Evolutionary conservation across 495 filamentous ascomycete species (phyloP).

Genomic region (Tuber borchii): DNA sequence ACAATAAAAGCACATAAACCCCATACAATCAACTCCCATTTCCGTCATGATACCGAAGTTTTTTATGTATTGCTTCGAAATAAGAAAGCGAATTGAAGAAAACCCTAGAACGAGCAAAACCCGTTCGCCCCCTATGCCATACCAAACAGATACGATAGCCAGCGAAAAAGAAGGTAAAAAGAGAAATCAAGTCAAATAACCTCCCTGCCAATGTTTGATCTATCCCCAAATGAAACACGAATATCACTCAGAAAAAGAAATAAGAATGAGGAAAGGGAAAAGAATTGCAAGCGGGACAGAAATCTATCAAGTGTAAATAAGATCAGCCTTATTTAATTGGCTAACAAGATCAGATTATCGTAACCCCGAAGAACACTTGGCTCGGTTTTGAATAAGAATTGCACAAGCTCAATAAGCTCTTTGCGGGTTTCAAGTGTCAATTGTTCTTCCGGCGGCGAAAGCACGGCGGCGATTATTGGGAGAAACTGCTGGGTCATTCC

Average conservation of each 20-base stretch:
- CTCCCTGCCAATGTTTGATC: conserved; percentile 12
- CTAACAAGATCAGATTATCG: conserved; percentile 31
- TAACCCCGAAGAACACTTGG: conserved; percentile 31
- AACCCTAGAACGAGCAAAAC: conserved; percentile 11
- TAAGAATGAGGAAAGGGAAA: background rate
- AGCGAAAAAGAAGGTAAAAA: conserved; percentile 10
- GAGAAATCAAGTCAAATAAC: conserved; percentile 28
- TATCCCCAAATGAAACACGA: conserved; percentile 10
- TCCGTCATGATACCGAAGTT: background rate
- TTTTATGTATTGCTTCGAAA: background rate
- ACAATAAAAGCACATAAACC: background rate
- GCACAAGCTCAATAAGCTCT: conserved; percentile 63
- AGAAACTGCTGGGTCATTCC: conserved; percentile 70
- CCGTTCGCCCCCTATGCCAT: conserved; percentile 4
- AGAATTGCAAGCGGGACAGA: background rate
- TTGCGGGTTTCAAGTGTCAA: conserved; percentile 70
- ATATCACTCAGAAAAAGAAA: background rate
- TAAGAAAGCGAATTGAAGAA: conserved; percentile 1
- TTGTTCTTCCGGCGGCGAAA: conserved; percentile 73
- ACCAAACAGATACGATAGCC: conserved; percentile 15
- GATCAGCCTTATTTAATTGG: conserved; percentile 3
- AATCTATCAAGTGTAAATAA: background rate
- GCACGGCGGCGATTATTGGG: conserved; percentile 71
- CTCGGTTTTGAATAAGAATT: conserved; percentile 57
- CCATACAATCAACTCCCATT: background rate